A percentile compares a stretch with the other conserved stretches of the same genome.
Conservation (phyloP, 202 grass and related monocot species). For the Schoenoplectus triqueter region DNA sequence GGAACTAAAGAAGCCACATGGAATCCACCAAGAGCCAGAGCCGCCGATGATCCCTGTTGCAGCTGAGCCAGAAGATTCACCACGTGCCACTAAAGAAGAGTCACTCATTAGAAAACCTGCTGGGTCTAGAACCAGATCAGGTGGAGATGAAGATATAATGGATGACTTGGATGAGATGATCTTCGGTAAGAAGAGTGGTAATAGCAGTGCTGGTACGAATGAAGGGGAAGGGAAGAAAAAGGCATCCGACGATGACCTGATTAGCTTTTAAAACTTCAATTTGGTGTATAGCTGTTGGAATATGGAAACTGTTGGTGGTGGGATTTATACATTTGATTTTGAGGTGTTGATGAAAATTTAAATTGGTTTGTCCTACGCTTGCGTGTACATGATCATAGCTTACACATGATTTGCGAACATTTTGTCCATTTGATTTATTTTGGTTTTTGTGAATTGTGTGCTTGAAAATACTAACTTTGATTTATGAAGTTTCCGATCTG, state of each 20-base stretch:
- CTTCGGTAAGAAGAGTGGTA: constrained; percentile 83
- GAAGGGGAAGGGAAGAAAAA: constrained; percentile 50
- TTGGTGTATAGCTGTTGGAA: not conserved
- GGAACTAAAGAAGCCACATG: constrained; percentile 67
- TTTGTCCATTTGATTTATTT: constrained; percentile 11
- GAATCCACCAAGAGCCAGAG: constrained; percentile 48
- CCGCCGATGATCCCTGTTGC: constrained; percentile 80
- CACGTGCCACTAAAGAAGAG: constrained; percentile 55
- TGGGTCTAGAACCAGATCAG: constrained; percentile 58
- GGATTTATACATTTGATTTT: not conserved
- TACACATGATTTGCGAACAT: not conserved
- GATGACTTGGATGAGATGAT: constrained; percentile 98
- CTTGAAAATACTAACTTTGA: not conserved
- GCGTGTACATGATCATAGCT: constrained; percentile 20
- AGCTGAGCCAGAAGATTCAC: constrained; percentile 72
- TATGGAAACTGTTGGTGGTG: not conserved
- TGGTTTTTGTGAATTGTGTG: not conserved
- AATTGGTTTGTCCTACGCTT: not conserved
- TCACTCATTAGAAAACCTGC: constrained; percentile 71
- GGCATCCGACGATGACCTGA: constrained; percentile 73
- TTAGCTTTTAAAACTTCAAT: constrained; percentile 59
- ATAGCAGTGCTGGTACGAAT: constrained; percentile 43
- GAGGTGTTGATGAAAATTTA: constrained; percentile 15
- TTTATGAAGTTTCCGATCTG: constrained; percentile 3
- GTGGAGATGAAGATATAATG: constrained; percentile 83